Conservation (phyloP, 2,329 filamentous ascomycete genomes). For the Sarocladium kiliense region DNA sequence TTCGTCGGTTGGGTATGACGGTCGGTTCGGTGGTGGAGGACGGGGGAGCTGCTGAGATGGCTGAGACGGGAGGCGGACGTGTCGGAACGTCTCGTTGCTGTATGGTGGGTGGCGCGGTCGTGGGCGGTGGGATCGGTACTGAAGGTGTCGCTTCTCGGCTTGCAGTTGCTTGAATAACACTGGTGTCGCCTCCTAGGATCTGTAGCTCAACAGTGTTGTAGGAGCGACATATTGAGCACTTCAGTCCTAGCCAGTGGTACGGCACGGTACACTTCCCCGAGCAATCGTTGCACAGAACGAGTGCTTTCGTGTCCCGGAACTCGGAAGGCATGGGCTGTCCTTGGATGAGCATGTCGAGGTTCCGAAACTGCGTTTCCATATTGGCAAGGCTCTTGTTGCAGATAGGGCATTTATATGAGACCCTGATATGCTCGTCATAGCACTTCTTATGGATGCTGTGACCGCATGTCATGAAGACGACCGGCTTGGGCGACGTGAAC, state of each 20-base stretch:
- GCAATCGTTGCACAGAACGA: conserved; percentile 93
- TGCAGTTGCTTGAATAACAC: not conserved
- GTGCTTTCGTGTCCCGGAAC: conserved; percentile 72
- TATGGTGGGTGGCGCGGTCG: not conserved
- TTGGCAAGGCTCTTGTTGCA: conserved; percentile 96
- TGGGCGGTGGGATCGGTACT: not conserved
- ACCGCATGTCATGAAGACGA: conserved; percentile 92
- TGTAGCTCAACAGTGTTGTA: conserved; percentile 66
- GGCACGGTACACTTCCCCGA: conserved; percentile 77
- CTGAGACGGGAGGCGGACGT: conserved; percentile 18
- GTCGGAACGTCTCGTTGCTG: not conserved
- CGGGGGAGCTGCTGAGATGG: not conserved
- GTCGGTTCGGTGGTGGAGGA: conserved; percentile 6
- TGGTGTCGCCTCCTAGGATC: conserved; percentile 43
- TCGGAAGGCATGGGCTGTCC: conserved; percentile 88
- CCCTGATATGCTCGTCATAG: conserved; percentile 81
- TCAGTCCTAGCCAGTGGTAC: conserved; percentile 93
- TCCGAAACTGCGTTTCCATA: conserved; percentile 93
- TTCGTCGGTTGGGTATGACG: conserved; percentile 23
- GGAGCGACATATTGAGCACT: conserved; percentile 70
- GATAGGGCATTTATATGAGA: conserved; percentile 92
- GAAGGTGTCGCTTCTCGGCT: not conserved
- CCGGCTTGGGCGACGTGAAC: conserved; percentile 82
- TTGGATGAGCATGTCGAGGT: conserved; percentile 80
- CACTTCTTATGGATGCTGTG: conserved; percentile 93